Evolutionary conservation across 2,329 filamentous ascomycete genomes (phyloP), one percentile per base, ranked within the genome.

Genomic region (Stachybotrys elegans): DNA sequence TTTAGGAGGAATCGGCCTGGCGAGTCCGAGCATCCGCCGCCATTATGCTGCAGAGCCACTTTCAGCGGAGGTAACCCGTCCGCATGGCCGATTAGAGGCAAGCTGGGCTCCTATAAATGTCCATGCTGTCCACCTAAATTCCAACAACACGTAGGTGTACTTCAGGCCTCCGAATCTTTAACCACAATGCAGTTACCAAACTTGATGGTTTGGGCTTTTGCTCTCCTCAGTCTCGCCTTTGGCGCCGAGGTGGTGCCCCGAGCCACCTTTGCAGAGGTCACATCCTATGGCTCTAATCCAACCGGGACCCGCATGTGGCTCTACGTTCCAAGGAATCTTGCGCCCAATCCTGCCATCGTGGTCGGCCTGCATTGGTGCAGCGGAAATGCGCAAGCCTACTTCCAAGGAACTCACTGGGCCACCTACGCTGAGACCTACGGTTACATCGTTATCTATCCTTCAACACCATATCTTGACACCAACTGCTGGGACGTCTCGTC

Each of bases 401-500:
- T 73, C 54, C 62, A 55, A 17, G 68, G 69, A 46, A 73, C 70
- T 1, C 69, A 73, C 2, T 82, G 79, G 57, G 71, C 73, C 22
- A 63, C 62, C 3, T 65, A 76, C 13, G 75, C 79, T 13, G 76
- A 81, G 48, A 59, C 63, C 22, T 66, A 76, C 40, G 77, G 76
- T 31, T 81, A 76, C 60, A 79, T 84, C 43, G 58, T 70, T 16
- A 69, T 74, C 48, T 75, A 70, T 48, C 72, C 72, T 3, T 65
- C 65, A 51, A 70, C 63, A 5, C 53, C 53, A 4, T 54, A 53
- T 19, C 54, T 49, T 1, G 56, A 54, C 13, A 68, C 65, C 31
- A 69, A 59, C 35, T 83, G 79, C 62, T 83, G 78, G 72, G 79
- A 83, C 51, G 79, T 83, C 6, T 71, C 75, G 5, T 78, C 72